Conservation (phyloP, 2,329 filamentous ascomycete species). For the Penicillium nordicum region DNA sequence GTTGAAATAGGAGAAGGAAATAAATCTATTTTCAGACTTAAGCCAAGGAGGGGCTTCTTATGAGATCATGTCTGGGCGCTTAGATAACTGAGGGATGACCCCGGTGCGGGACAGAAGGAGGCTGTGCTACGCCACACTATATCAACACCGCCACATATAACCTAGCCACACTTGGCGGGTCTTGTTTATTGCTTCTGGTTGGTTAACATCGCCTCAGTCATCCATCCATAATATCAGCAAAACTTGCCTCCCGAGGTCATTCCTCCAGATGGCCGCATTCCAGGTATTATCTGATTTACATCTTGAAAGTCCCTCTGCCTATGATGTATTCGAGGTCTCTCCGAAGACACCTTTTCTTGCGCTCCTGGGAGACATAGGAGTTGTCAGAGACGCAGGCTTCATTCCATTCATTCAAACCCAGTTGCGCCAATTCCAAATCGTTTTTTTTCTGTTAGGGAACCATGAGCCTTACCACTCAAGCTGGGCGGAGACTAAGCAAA, state of each 20-base stretch:
- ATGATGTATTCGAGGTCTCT: conserved; percentile 50
- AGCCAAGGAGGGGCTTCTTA: conserved; percentile 17
- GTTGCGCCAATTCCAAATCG: conserved; percentile 47
- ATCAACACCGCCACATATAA: conserved; percentile 23
- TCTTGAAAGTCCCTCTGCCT: conserved; percentile 50
- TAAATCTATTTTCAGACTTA: background rate
- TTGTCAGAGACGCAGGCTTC: conserved; percentile 44
- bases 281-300: conserved; percentile 60
- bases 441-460: conserved; percentile 56
- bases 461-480: conserved; percentile 52
- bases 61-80: conserved; percentile 20
- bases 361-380: conserved; percentile 57
- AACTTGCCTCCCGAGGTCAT: background rate
- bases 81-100: conserved; percentile 16
- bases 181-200: background rate
- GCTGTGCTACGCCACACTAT: conserved; percentile 26
- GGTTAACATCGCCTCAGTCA: background rate
- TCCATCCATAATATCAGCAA: background rate
- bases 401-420: conserved; percentile 49
- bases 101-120: background rate
- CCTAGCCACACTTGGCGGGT: conserved; percentile 6
- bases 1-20: background rate
- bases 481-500: conserved; percentile 25
- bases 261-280: conserved; percentile 20
- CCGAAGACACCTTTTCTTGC: conserved; percentile 52